A percentile compares a stretch with the other conserved stretches of the same genome.
These are phyloP conservation scores for Colletotrichum sp. DNA, from an alignment of 2,329 filamentous ascomycete genomes.

Conservation along the genomic window DNA sequence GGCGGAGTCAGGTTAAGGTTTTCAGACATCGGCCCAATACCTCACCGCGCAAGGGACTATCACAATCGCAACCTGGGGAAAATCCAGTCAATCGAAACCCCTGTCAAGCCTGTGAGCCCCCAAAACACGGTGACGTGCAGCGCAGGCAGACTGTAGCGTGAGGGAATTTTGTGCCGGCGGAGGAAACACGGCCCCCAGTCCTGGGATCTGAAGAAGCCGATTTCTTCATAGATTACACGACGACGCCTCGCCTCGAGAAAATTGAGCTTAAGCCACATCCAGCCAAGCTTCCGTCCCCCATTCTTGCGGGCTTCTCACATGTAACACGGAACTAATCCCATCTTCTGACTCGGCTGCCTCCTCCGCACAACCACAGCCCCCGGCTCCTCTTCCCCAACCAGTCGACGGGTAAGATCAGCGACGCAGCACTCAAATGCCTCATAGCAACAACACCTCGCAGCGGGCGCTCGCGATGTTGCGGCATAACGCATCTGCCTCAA, in stretches of 20 bases:
- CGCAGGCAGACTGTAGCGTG: neutral
- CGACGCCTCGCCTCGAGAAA: neutral
- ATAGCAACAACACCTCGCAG: neutral
- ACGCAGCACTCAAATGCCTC: neutral
- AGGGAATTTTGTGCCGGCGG: neutral
- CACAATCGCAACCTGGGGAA: neutral
- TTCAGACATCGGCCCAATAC: neutral
- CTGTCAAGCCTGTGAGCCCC: neutral
- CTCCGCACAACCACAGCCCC: neutral
- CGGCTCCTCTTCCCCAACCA: neutral
- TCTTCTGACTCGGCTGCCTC: neutral
- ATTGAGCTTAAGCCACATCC: neutral
- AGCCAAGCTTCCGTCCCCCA: neutral
- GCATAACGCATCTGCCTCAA: neutral
- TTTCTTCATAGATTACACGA: neutral
- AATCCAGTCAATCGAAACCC: neutral
- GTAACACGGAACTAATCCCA: neutral
- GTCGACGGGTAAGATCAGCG: neutral
- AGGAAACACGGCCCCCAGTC: neutral
- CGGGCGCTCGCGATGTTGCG: neutral
- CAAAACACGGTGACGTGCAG: neutral
- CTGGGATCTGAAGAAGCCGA: neutral
- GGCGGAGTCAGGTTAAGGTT: neutral
- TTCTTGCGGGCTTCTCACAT: constrained; percentile 1
- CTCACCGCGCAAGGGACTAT: neutral